These are phyloP conservation scores for Zanthoxylum bungeanum DNA, from an alignment of 345 rosid species.

Conservation along the genomic window DNA sequence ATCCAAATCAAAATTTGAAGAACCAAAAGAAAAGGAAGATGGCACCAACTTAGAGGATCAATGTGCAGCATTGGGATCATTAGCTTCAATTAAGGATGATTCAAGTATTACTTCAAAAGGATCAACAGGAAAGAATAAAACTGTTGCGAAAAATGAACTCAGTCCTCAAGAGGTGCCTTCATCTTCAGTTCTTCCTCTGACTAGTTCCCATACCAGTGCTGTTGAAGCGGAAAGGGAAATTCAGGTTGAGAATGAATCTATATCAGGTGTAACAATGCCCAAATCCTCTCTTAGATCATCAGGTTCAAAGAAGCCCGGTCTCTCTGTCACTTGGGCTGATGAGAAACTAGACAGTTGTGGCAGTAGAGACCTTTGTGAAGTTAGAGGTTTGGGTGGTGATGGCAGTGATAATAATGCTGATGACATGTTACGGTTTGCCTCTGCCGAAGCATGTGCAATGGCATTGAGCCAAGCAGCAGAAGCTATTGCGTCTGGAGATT, in stretches of 20 bases:
- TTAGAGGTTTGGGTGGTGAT: conserved; percentile 38
- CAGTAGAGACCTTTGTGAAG: conserved; percentile 47
- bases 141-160: conserved; percentile 19
- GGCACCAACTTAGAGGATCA: conserved; percentile 16
- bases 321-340: conserved; percentile 91
- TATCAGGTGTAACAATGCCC: conserved; percentile 32
- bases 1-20: conserved; percentile 26
- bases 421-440: conserved; percentile 38
- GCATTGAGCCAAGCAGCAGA: conserved; percentile 80
- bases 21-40: conserved; percentile 23
- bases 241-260: conserved; percentile 24
- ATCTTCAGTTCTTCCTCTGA: conserved; percentile 26
- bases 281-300: conserved; percentile 68
- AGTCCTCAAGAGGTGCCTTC: conserved; percentile 28
- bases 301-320: conserved; percentile 43
- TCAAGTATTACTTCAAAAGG: conserved; percentile 25
- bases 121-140: conserved; percentile 25
- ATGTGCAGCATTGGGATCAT: conserved; percentile 15
- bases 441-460: conserved; percentile 78
- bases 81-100: conserved; percentile 23
- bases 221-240: conserved; percentile 25
- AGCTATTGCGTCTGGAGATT: conserved; percentile 61
- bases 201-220: conserved; percentile 12
- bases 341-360: conserved; percentile 35
- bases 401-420: conserved; percentile 28